These are phyloP conservation scores for Iodosphaeria phyllophila DNA, from an alignment of 2,329 filamentous ascomycete genomes.

Conservation along the genomic window DNA sequence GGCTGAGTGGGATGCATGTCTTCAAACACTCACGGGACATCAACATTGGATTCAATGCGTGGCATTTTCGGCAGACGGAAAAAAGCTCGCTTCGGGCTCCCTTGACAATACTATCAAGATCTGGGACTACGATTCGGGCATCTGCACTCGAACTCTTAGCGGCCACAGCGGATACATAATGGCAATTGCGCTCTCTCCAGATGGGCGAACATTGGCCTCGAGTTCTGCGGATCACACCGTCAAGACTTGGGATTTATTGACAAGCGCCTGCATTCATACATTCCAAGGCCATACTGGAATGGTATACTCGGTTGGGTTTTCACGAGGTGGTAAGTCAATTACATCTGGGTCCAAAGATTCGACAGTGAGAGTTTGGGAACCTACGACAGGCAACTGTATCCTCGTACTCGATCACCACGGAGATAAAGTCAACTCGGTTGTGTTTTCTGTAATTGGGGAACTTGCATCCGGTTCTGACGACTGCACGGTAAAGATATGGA, in stretches of 20 bases:
- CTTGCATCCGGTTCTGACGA: slow-evolving; percentile 1
- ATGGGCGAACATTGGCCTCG: slow-evolving; percentile 58
- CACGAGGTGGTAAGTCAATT: background rate
- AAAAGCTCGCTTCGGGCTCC: slow-evolving; percentile 73
- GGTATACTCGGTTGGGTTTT: slow-evolving; percentile 1
- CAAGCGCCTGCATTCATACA: background rate
- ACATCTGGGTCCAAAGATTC: slow-evolving; percentile 1
- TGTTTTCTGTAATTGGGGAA: slow-evolving; percentile 1
- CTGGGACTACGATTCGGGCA: slow-evolving; percentile 91
- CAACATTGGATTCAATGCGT: too few species aligned
- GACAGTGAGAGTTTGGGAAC: slow-evolving; percentile 1
- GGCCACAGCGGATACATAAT: slow-evolving; percentile 77
- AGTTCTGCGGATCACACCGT: slow-evolving; percentile 84
- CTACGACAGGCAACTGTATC: background rate
- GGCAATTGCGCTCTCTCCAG: slow-evolving; percentile 79
- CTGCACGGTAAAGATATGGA: background rate
- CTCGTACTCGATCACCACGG: background rate
- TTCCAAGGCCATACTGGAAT: background rate
- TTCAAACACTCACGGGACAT: too few species aligned
- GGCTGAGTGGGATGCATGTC: too few species aligned
- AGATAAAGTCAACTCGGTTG: background rate
- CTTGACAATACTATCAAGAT: slow-evolving; percentile 93
- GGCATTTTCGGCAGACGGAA: slow-evolving; percentile 84
- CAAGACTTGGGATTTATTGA: slow-evolving; percentile 87
- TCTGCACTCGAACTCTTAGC: slow-evolving; percentile 78